These are phyloP conservation scores for Scedosporium apiospermum DNA, from an alignment of 2,329 filamentous ascomycete genomes.

Conservation along the genomic window DNA sequence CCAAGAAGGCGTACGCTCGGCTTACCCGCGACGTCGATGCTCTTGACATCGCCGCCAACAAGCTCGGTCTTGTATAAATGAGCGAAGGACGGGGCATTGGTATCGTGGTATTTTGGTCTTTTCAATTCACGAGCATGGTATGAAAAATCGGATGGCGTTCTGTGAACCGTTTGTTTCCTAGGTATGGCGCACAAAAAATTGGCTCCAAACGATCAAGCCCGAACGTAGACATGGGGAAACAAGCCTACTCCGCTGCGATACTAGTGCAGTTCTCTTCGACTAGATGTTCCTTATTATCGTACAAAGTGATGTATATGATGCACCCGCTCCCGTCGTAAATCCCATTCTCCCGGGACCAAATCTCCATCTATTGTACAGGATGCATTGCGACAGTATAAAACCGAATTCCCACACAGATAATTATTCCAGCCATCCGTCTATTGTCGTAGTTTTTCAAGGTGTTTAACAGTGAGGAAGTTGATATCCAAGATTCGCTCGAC, in stretches of 20 bases:
- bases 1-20: slow-evolving; percentile 98
- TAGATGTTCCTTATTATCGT: neutral
- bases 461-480: slow-evolving; percentile 74
- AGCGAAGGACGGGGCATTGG: neutral
- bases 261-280: neutral
- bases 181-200: slow-evolving; percentile 6
- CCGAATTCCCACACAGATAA: neutral
- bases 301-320: neutral
- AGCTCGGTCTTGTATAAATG: slow-evolving; percentile 90
- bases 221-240: slow-evolving; percentile 3
- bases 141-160: slow-evolving; percentile 10
- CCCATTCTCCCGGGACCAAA: neutral
- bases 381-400: neutral
- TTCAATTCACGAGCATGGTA: slow-evolving; percentile 7
- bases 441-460: slow-evolving; percentile 56
- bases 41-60: slow-evolving; percentile 97
- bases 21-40: slow-evolving; percentile 95
- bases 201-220: neutral
- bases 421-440: neutral
- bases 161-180: slow-evolving; percentile 7
- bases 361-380: neutral
- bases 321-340: neutral
- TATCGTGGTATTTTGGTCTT: slow-evolving; percentile 1
- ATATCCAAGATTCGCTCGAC: slow-evolving; percentile 90
- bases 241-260: neutral